phyloP scores from a whole-genome alignment of 352 stramenopile species.

The Elongisporangium prolatum region DNA sequence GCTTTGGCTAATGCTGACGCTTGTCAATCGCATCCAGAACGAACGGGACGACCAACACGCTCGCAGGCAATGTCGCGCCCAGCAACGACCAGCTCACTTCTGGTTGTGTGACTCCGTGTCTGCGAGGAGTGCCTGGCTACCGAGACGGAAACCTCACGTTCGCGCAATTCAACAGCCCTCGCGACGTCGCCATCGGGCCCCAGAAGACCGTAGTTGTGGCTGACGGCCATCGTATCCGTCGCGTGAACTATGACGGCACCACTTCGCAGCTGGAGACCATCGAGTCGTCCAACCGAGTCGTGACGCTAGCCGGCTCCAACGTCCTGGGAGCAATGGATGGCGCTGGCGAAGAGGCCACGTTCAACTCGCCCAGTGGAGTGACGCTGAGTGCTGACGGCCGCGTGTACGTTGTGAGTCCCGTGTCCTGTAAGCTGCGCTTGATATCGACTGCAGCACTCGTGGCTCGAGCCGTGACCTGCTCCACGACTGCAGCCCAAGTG shows the following conservation, averaged over 20 bases:
- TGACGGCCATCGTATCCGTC: slow-evolving; percentile 87
- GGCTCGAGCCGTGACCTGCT: slow-evolving; percentile 64
- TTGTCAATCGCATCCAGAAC: slow-evolving; percentile 9
- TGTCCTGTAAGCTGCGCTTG: slow-evolving; percentile 86
- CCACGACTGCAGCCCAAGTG: slow-evolving; percentile 75
- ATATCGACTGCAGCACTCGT: slow-evolving; percentile 71
- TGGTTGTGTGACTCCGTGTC: slow-evolving; percentile 87
- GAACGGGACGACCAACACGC: slow-evolving; percentile 52
- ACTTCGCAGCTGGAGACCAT: slow-evolving; percentile 66
- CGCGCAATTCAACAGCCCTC: slow-evolving; percentile 91
- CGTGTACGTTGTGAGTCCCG: slow-evolving; percentile 89
- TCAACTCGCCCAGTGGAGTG: slow-evolving; percentile 87
- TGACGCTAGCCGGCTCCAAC: slow-evolving; percentile 87
- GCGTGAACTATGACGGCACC: slow-evolving; percentile 65
- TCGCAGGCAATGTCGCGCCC: slow-evolving; percentile 54
- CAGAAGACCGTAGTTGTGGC: slow-evolving; percentile 85
- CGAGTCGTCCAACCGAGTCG: slow-evolving; percentile 66
- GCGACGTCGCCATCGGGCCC: slow-evolving; percentile 82
- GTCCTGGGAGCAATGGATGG: slow-evolving; percentile 77
- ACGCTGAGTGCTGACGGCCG: slow-evolving; percentile 83
- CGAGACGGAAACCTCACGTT: slow-evolving; percentile 83
- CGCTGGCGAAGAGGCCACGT: slow-evolving; percentile 78
- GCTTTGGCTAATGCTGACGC: slow-evolving; percentile 5
- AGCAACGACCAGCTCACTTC: slow-evolving; percentile 63
- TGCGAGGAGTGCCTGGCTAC: slow-evolving; percentile 85